phyloP scores from a whole-genome alignment of 768 basidiomycete genomes.

The Tephrocybe sp. region DNA sequence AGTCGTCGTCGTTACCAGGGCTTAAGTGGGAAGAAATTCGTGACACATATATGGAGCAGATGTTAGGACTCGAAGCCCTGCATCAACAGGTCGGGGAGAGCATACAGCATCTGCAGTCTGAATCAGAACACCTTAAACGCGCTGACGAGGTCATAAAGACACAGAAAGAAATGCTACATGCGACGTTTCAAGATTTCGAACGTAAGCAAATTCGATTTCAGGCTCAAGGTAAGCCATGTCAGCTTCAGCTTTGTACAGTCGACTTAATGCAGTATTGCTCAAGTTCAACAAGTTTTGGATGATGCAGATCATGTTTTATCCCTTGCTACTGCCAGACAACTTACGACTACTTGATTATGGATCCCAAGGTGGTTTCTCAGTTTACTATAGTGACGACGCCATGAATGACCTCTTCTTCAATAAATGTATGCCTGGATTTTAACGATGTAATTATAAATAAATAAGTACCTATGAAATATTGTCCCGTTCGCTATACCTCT shows the following conservation, averaged over 20 bases:
- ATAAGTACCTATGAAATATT: no score
- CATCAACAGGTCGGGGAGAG: constrained; percentile 52
- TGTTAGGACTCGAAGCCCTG: constrained; percentile 54
- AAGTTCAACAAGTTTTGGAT: constrained; percentile 41
- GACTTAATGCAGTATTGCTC: background rate
- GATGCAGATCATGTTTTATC: constrained; percentile 37
- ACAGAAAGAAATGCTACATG: constrained; percentile 35
- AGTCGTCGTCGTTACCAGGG: constrained; percentile 31
- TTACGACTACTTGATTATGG: background rate
- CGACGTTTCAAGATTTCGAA: constrained; percentile 41
- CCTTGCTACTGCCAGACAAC: constrained; percentile 20
- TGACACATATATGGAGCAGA: constrained; percentile 57
- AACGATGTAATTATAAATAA: background rate
- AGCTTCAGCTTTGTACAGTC: background rate
- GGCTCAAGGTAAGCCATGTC: constrained; percentile 34
- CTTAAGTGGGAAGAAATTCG: constrained; percentile 60
- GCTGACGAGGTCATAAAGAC: constrained; percentile 39
- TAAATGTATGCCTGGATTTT: background rate
- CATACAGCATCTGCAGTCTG: constrained; percentile 37
- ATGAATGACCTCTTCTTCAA: background rate
- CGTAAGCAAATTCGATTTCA: constrained; percentile 38
- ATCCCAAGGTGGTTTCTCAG: no score
- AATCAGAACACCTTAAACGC: constrained; percentile 41
- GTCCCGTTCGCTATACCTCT: no score
- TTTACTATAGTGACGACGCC: background rate